phyloP scores from a whole-genome alignment of 768 basidiomycete genomes.

The Macrolepiota albuminosa region DNA sequence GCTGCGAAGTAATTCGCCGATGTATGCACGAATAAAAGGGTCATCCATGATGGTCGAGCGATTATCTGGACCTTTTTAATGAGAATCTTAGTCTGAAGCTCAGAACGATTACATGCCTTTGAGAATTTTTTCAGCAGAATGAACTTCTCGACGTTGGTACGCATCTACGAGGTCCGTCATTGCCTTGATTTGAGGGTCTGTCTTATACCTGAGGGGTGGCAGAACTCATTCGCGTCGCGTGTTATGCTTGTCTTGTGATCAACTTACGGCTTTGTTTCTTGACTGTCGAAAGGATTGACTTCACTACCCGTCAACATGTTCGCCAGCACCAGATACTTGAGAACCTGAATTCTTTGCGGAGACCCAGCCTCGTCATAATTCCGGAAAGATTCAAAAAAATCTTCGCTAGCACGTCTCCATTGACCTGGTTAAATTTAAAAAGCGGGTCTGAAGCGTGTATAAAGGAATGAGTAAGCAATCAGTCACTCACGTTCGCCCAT shows the following conservation, averaged over 20 bases:
- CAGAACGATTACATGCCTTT: slow-evolving; percentile 46
- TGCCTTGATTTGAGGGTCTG: slow-evolving; percentile 92
- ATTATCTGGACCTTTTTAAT: slow-evolving; percentile 56
- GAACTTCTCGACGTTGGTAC: slow-evolving; percentile 94
- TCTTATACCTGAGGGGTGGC: slow-evolving; percentile 70
- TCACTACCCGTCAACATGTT: slow-evolving; percentile 98
- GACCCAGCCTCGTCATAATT: slow-evolving; percentile 99
- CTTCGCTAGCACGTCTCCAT: slow-evolving; percentile 95
- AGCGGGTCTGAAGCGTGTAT: neutral
- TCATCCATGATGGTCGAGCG: slow-evolving; percentile 96
- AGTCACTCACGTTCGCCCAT: slow-evolving; percentile 87
- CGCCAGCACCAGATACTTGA: slow-evolving; percentile 96
- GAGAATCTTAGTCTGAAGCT: neutral
- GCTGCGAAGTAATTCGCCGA: slow-evolving; percentile 92
- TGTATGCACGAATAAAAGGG: slow-evolving; percentile 89
- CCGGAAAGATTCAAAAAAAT: slow-evolving; percentile 98
- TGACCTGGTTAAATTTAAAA: slow-evolving; percentile 51
- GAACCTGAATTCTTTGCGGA: slow-evolving; percentile 92
- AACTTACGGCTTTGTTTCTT: slow-evolving; percentile 95
- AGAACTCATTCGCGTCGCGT: neutral
- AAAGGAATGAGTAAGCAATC: no score
- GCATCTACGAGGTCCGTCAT: slow-evolving; percentile 98
- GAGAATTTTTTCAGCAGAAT: slow-evolving; percentile 94
- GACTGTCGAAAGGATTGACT: slow-evolving; percentile 98
- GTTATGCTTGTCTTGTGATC: neutral